A percentile compares a stretch with the other conserved stretches of the same genome.
Conservation (phyloP, 2,329 filamentous ascomycete species). For the Ophiostoma montium region DNA sequence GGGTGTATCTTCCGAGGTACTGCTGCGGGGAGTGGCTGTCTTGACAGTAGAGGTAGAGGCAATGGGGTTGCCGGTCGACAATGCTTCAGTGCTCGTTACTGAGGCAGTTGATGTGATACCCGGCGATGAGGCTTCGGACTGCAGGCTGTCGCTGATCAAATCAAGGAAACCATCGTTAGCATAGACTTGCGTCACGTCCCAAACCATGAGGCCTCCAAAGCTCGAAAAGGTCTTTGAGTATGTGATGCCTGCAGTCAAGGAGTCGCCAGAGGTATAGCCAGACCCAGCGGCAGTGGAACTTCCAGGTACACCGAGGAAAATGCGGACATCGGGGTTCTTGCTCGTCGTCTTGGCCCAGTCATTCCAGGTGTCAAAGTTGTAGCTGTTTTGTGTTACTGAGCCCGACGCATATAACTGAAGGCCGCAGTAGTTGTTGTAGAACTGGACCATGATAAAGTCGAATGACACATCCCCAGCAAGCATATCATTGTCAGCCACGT, state of each 20-base stretch:
- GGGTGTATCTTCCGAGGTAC: neutral
- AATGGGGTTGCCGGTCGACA: neutral
- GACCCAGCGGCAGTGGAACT: conserved; percentile 33
- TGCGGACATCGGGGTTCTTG: conserved; percentile 44
- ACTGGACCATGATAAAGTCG: conserved; percentile 50
- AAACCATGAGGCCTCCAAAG: conserved; percentile 57
- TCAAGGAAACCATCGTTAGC: conserved; percentile 42
- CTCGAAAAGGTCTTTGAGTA: conserved; percentile 40
- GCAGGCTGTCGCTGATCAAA: conserved; percentile 25
- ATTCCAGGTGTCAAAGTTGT: conserved; percentile 52
- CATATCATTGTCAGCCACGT: conserved; percentile 42
- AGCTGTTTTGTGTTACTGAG: conserved; percentile 32
- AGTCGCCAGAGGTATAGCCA: conserved; percentile 37
- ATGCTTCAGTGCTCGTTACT: neutral
- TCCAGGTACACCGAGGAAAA: conserved; percentile 48
- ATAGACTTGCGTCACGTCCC: conserved; percentile 50
- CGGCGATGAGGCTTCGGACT: neutral
- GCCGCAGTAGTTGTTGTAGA: conserved; percentile 58
- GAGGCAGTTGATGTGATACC: neutral
- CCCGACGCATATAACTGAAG: conserved; percentile 34
- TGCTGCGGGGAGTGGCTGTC: neutral
- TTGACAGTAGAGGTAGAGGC: neutral
- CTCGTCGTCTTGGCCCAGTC: conserved; percentile 45
- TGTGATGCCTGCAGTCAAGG: conserved; percentile 34
- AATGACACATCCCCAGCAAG: conserved; percentile 39